phyloP scores from a whole-genome alignment of 2,329 filamentous ascomycete genomes.

The Whalleya microplaca region DNA sequence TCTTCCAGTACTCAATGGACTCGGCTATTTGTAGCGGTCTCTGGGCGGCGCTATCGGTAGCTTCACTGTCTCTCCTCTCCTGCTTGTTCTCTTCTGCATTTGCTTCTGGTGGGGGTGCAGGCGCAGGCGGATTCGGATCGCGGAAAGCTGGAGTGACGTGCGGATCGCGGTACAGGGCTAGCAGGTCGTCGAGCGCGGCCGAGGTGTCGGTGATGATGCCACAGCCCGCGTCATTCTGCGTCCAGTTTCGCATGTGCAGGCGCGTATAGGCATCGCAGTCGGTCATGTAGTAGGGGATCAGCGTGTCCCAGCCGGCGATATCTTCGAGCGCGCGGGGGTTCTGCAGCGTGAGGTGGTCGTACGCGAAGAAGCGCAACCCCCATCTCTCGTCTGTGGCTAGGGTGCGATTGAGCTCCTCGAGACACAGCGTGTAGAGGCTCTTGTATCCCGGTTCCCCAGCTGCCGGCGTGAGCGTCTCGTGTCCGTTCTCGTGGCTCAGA shows the following conservation, averaged over 20 bases:
- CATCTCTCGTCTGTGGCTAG: conserved; percentile 44
- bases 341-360: conserved; percentile 61
- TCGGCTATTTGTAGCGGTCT: conserved; percentile 10
- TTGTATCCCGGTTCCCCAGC: conserved; percentile 44
- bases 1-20: conserved; percentile 36
- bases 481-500: conserved; percentile 47
- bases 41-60: neutral
- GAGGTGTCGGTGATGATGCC: conserved; percentile 53
- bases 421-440: conserved; percentile 45
- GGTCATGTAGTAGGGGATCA: conserved; percentile 61
- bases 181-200: conserved; percentile 48
- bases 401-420: conserved; percentile 41
- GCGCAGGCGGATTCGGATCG: conserved; percentile 43
- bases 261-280: conserved; percentile 61
- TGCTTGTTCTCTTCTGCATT: conserved; percentile 13
- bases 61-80: conserved; percentile 9
- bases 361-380: conserved; percentile 60
- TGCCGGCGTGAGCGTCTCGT: conserved; percentile 37
- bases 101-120: conserved; percentile 15
- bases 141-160: conserved; percentile 40
- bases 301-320: conserved; percentile 59
- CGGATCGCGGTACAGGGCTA: conserved; percentile 50
- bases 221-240: conserved; percentile 41
- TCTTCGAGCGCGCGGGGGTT: conserved; percentile 56
- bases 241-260: conserved; percentile 50